Conservation (phyloP, 768 basidiomycete species). For the Artomyces pyxidatus region DNA sequence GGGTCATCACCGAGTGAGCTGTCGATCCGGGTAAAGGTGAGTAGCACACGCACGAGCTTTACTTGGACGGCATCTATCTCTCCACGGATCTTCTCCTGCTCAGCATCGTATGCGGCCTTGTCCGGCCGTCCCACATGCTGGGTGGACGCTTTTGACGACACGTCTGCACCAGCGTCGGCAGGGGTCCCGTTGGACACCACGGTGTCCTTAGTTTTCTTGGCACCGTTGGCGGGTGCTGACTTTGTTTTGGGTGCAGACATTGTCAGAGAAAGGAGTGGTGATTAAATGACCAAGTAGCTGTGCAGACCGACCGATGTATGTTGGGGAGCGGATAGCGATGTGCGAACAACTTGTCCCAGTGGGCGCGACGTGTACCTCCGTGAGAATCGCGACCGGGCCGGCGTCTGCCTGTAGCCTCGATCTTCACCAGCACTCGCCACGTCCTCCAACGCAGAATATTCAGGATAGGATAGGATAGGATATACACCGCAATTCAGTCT, state of each 20-base stretch:
- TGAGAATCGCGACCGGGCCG: too few relatives aligned
- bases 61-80: slow-evolving; percentile 79
- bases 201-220: slow-evolving; percentile 15
- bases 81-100: slow-evolving; percentile 74
- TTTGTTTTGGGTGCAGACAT: slow-evolving; percentile 49
- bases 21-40: background rate
- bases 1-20: slow-evolving; percentile 1
- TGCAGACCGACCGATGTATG: too few relatives aligned
- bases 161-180: slow-evolving; percentile 30
- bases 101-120: slow-evolving; percentile 74
- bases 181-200: slow-evolving; percentile 25
- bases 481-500: too few relatives aligned
- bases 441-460: too few relatives aligned
- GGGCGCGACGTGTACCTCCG: too few relatives aligned
- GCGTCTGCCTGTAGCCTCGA: too few relatives aligned
- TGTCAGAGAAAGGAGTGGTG: slow-evolving; percentile 16
- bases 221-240: slow-evolving; percentile 33
- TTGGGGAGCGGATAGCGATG: too few relatives aligned
- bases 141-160: slow-evolving; percentile 18
- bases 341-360: too few relatives aligned
- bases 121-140: slow-evolving; percentile 60
- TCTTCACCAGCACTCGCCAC: too few relatives aligned
- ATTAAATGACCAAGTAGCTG: too few relatives aligned
- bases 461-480: too few relatives aligned
- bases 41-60: slow-evolving; percentile 66